Percentiles rank a stretch among this genome's conserved stretches.
phyloP scores from a whole-genome alignment of 306 rosid genomes.

The Pachyrhizus erosus region DNA sequence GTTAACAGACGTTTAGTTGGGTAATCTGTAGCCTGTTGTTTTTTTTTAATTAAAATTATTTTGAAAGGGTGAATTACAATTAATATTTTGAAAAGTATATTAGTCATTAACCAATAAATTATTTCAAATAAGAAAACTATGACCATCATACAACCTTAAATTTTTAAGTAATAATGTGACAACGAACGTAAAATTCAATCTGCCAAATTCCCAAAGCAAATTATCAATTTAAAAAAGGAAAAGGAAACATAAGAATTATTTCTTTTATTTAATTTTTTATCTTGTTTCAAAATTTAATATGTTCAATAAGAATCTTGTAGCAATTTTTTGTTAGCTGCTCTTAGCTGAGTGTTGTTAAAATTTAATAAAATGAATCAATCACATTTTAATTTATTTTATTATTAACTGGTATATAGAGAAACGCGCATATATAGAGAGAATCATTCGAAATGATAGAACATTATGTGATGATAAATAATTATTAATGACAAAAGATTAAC shows the following conservation, averaged over 20 bases:
- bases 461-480: background rate
- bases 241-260: background rate
- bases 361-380: background rate
- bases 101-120: background rate
- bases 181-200: background rate
- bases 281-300: background rate
- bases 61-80: background rate
- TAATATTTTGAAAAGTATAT: background rate
- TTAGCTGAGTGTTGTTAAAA: background rate
- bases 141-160: background rate
- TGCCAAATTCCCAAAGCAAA: background rate
- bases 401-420: background rate
- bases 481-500: constrained; percentile 5
- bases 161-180: background rate
- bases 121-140: no score
- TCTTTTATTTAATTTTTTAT: background rate
- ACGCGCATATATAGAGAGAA: background rate
- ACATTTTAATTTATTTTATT: background rate
- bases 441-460: background rate
- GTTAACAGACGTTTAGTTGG: background rate
- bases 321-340: background rate
- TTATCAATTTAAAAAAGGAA: background rate
- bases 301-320: background rate
- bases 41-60: background rate
- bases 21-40: background rate